Conservation (phyloP, 257 asterid genomes). For the Buddleja alternifolia region DNA sequence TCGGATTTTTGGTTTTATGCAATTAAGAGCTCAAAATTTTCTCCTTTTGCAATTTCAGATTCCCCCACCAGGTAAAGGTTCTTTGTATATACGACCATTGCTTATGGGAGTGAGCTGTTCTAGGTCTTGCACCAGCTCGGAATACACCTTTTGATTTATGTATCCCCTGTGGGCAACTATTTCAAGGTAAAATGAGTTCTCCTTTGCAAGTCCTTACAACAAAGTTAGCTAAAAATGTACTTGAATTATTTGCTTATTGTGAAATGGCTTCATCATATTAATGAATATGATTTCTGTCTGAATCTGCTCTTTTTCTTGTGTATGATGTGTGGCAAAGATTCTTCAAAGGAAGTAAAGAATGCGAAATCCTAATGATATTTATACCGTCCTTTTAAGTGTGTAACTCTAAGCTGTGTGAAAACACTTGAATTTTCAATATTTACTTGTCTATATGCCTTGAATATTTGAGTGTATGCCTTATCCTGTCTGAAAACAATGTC, state of each 20-base stretch:
- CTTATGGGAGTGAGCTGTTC: slow-evolving; percentile 95
- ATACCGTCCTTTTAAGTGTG: background rate
- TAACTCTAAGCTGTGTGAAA: background rate
- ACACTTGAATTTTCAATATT: background rate
- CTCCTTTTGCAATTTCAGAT: slow-evolving; percentile 54
- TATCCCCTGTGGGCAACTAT: slow-evolving; percentile 94
- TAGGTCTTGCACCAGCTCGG: slow-evolving; percentile 98
- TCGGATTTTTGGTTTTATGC: slow-evolving; percentile 20
- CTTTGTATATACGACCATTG: slow-evolving; percentile 88
- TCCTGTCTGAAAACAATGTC: too few relatives aligned
- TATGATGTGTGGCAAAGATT: background rate
- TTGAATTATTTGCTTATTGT: slow-evolving; percentile 18
- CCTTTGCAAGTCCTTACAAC: background rate
- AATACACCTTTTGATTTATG: slow-evolving; percentile 91
- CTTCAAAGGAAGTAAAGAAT: background rate
- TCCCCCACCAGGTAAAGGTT: slow-evolving; percentile 97
- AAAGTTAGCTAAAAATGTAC: background rate
- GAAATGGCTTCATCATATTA: background rate
- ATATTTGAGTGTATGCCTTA: background rate
- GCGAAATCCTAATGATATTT: background rate
- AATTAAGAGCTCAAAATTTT: background rate
- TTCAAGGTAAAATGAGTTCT: slow-evolving; percentile 67
- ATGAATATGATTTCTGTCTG: slow-evolving; percentile 3
- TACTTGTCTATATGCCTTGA: background rate
- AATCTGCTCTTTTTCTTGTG: background rate